Percentiles rank a stretch among this genome's conserved stretches.
Conservation (phyloP, 306 rosid genomes). For the Comarum palustre region DNA sequence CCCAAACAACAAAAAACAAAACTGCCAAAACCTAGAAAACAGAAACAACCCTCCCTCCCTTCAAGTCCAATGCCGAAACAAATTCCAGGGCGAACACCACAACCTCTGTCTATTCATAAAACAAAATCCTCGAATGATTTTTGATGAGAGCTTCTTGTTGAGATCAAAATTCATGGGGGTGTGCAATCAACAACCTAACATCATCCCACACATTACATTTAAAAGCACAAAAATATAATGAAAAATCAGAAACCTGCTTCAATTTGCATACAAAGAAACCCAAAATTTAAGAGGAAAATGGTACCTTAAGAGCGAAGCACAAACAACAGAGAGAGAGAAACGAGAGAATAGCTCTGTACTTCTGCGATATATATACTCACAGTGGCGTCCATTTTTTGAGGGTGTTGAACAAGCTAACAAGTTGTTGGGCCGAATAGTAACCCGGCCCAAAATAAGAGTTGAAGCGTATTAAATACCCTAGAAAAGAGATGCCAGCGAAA, state of each 20-base stretch:
- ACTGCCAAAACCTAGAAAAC: neutral
- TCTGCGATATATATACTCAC: too few species aligned
- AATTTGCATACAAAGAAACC: neutral
- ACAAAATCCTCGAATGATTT: conserved; percentile 15
- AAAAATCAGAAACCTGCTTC: neutral
- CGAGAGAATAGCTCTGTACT: too few species aligned
- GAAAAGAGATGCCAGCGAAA: too few species aligned
- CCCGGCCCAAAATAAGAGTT: neutral
- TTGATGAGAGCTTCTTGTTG: conserved; percentile 22
- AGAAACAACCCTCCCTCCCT: neutral
- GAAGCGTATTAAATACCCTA: neutral
- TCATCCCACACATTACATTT: conserved; percentile 11
- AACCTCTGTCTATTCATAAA: conserved; percentile 42
- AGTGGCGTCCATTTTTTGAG: too few species aligned
- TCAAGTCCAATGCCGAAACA: conserved; percentile 61
- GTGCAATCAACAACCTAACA: conserved; percentile 30
- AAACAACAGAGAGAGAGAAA: too few species aligned
- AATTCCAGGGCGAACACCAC: conserved; percentile 36
- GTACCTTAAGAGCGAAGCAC: too few species aligned
- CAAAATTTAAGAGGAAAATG: too few species aligned
- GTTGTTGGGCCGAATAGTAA: neutral
- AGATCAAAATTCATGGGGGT: conserved; percentile 43
- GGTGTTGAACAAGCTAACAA: too few species aligned
- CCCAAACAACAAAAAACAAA: neutral
- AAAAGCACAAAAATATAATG: neutral